A percentile compares a stretch with the other conserved stretches of the same genome.
phyloP scores from a whole-genome alignment of 1,284 basidiomycete genomes.

The Xerocomus minutiporus region DNA sequence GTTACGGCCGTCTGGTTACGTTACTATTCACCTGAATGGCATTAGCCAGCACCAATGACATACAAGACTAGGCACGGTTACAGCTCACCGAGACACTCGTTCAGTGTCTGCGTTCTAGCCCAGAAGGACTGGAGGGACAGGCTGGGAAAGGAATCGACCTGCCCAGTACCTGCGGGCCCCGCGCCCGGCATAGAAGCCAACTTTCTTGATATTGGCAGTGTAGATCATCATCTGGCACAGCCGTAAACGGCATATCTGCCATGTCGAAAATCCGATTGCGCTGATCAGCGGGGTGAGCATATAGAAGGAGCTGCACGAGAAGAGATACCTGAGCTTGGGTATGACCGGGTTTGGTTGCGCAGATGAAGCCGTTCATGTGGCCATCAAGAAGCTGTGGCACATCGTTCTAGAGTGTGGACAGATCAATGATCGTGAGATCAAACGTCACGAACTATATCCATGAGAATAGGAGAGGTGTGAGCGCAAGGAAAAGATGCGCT shows the following conservation, averaged over 20 bases:
- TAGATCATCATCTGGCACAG: slow-evolving; percentile 52
- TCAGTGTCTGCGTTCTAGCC: too few species aligned
- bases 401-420: neutral
- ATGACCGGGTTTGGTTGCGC: slow-evolving; percentile 56
- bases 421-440: slow-evolving; percentile 58
- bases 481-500: too few species aligned
- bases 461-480: slow-evolving; percentile 8
- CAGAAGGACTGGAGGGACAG: neutral
- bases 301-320: neutral
- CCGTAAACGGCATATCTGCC: slow-evolving; percentile 56
- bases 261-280: slow-evolving; percentile 56
- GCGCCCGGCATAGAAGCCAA: slow-evolving; percentile 54
- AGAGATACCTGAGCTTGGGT: slow-evolving; percentile 41
- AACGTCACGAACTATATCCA: neutral
- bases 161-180: slow-evolving; percentile 33
- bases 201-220: slow-evolving; percentile 40
- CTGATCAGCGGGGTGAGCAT: slow-evolving; percentile 23
- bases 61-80: neutral
- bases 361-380: slow-evolving; percentile 42
- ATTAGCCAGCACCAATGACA: too few species aligned
- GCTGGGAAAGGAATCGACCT: slow-evolving; percentile 3
- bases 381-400: slow-evolving; percentile 47
- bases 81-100: neutral
- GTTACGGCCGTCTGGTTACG: neutral
- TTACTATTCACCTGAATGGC: neutral